Evolutionary conservation across 208 protist species (phyloP), one percentile per base, ranked within the genome.

Genomic region (Phytomonas francai): DNA sequence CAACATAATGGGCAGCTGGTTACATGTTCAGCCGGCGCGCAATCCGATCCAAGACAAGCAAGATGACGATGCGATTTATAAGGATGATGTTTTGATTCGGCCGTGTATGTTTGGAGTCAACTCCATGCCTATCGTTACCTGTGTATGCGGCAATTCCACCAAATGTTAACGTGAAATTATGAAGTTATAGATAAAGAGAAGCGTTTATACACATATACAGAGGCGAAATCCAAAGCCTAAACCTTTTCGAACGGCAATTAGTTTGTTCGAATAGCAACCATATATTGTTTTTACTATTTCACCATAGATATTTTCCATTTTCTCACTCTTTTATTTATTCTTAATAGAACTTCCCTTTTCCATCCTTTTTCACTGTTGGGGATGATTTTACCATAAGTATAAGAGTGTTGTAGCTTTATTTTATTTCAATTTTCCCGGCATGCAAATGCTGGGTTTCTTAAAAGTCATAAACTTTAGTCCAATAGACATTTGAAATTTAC

Each of bases 41-140:
- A 94, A 87, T 58, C 69, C 86, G 12, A 86, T 94, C 68, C 89
- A 94, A 68, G 89, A 94, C 63, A 74, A 83, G 27, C 58, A 84
- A 34, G 39, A 64, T 28, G 84, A 89, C 31, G 89, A 94, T 59
- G 89, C 84, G 31, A 51, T 81, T 16, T 77, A 86, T 30, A 67
- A 77, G 27, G 65, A 68, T 32, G 81, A 83, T 25, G 70, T 56
- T 30, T 1, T 80, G 60, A 45, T 81, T 33, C 78, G 82, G 63
- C 68, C 68, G 0, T 94, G 89, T 59, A 75, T 85, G 49, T 94
- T 94, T 71, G 86, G 84, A 30, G 51, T 70, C 11, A 73, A 64
- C 49, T 65, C 54, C 28, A 67, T 68, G 12, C 65, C 74, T 1
- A 65, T 89, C 39, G 64, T 63, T 5, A 63, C 74, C 8, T 77